Percentiles rank a stretch among this genome's conserved stretches.
Conservation (phyloP, 768 basidiomycete genomes). For the Porphyrellus cyaneotinctus region DNA sequence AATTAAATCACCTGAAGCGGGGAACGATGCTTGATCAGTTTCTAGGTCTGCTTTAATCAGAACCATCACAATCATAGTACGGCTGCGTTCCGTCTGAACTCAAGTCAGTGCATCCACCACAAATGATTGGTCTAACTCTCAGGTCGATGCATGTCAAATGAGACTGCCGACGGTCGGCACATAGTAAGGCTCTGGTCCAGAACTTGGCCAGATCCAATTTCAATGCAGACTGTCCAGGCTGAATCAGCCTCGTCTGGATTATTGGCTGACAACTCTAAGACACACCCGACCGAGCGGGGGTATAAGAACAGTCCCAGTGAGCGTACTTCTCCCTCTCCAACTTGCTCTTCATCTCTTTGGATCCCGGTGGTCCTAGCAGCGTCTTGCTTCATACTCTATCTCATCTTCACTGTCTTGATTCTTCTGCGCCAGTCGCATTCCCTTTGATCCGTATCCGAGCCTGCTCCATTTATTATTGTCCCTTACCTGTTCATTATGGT, state of each 20-base stretch:
- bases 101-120: not conserved
- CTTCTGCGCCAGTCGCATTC: constrained; percentile 23
- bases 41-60: no score
- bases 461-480: constrained; percentile 13
- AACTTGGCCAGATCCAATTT: constrained; percentile 2
- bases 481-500: constrained; percentile 41
- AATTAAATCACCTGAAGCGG: no score
- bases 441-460: constrained; percentile 14
- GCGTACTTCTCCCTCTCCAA: constrained; percentile 29
- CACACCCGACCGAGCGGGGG: constrained; percentile 3
- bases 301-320: constrained; percentile 20
- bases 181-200: not conserved
- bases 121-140: not conserved
- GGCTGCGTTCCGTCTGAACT: not conserved
- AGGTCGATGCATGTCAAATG: not conserved
- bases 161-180: not conserved
- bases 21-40: no score
- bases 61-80: no score
- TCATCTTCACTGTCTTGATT: constrained; percentile 18
- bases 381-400: constrained; percentile 18
- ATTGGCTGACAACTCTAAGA: constrained; percentile 19
- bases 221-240: constrained; percentile 6
- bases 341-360: constrained; percentile 36
- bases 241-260: constrained; percentile 6
- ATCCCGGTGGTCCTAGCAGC: constrained; percentile 52